phyloP scores from a whole-genome alignment of 2,329 filamentous ascomycete species.

The Aspergillus persii region DNA sequence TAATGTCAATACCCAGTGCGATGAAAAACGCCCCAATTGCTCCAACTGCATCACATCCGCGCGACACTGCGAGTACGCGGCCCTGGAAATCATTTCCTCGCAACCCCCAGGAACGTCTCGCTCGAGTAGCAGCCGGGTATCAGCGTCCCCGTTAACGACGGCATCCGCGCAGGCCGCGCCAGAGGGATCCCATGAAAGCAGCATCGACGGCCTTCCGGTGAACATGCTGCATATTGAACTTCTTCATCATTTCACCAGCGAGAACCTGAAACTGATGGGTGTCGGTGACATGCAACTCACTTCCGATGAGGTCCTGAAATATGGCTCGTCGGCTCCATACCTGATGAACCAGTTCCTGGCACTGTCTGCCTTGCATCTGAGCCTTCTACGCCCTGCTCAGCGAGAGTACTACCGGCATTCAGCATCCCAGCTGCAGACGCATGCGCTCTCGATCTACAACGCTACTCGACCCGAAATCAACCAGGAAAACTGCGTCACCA shows the following conservation, averaged over 20 bases:
- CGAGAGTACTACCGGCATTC: slow-evolving; percentile 24
- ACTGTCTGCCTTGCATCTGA: slow-evolving; percentile 45
- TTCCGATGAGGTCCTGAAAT: background rate
- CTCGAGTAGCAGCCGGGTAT: background rate
- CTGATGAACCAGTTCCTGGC: slow-evolving; percentile 50
- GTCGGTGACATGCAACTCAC: background rate
- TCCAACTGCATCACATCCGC: slow-evolving; percentile 26
- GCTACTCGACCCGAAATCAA: background rate
- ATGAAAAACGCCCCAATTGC: slow-evolving; percentile 30
- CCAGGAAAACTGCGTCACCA: background rate
- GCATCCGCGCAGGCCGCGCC: background rate
- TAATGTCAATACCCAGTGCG: slow-evolving; percentile 23
- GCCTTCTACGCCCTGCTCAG: slow-evolving; percentile 39
- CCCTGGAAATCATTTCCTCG: background rate
- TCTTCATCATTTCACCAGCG: slow-evolving; percentile 22
- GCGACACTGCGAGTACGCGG: slow-evolving; percentile 13
- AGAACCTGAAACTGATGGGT: slow-evolving; percentile 1
- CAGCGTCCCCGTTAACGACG: background rate
- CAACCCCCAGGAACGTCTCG: background rate
- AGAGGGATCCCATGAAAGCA: background rate
- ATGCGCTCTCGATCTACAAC: slow-evolving; percentile 18
- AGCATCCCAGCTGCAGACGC: slow-evolving; percentile 35
- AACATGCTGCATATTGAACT: slow-evolving; percentile 30
- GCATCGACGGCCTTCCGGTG: slow-evolving; percentile 7
- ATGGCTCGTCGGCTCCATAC: slow-evolving; percentile 32